Percentiles rank a stretch among this genome's conserved stretches.
These are phyloP conservation scores for Solanum hybrid DNA, from an alignment of 305 asterid species.

Conservation along the genomic window DNA sequence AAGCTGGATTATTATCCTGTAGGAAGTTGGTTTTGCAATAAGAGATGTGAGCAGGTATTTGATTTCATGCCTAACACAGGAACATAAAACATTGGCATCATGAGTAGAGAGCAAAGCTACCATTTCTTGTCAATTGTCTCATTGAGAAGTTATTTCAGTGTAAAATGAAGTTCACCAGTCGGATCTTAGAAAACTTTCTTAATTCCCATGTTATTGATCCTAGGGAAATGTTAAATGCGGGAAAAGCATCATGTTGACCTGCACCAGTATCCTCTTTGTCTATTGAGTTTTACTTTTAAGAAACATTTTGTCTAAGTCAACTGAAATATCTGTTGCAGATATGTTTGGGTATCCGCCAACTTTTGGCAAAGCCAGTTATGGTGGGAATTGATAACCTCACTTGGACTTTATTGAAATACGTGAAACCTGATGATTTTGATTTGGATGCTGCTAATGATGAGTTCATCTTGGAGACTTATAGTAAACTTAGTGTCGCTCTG, in stretches of 20 bases:
- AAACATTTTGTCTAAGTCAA: background rate
- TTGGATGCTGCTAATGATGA: slow-evolving; percentile 28
- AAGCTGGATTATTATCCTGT: slow-evolving; percentile 21
- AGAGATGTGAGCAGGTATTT: slow-evolving; percentile 60
- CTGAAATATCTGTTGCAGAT: slow-evolving; percentile 40
- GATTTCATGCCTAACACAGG: background rate
- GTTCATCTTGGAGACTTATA: slow-evolving; percentile 29
- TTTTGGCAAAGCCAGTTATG: slow-evolving; percentile 50
- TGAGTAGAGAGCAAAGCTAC: background rate
- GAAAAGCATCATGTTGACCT: slow-evolving; percentile 1
- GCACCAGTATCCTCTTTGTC: background rate
- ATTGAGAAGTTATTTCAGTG: background rate
- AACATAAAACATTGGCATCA: background rate
- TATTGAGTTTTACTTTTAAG: background rate
- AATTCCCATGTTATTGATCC: background rate
- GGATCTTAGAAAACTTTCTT: background rate
- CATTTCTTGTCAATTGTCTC: background rate
- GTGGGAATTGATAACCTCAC: slow-evolving; percentile 48
- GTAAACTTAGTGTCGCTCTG: slow-evolving; percentile 74
- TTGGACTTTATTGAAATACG: slow-evolving; percentile 65
- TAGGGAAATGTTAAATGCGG: background rate
- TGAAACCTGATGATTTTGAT: slow-evolving; percentile 23
- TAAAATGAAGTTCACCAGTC: background rate
- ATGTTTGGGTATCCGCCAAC: slow-evolving; percentile 39
- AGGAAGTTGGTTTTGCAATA: slow-evolving; percentile 63